Percentiles rank a stretch among this genome's conserved stretches.
These are phyloP conservation scores for Fusarium lyarnte DNA, from an alignment of 2,329 filamentous ascomycete species.

Conservation along the genomic window DNA sequence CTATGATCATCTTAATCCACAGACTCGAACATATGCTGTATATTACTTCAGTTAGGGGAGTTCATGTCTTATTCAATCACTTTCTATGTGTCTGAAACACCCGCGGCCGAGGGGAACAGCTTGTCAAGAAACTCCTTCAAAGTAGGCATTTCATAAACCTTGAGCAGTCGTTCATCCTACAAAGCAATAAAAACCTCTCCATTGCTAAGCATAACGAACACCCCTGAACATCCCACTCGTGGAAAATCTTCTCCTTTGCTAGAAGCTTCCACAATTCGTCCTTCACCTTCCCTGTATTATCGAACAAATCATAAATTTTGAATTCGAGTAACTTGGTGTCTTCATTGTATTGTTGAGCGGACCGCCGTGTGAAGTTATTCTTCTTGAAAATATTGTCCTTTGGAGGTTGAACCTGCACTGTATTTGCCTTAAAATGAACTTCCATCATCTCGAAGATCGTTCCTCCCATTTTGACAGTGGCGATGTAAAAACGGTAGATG, in stretches of 20 bases:
- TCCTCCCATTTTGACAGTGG: rapidly evolving
- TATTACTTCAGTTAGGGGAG: too few species aligned
- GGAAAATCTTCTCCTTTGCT: background rate
- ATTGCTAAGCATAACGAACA: background rate
- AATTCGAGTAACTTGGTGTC: background rate
- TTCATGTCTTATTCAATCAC: rapidly evolving
- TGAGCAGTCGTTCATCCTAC: background rate
- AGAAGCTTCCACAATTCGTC: background rate
- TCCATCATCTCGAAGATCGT: background rate
- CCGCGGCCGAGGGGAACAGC: rapidly evolving
- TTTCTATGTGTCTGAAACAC: rapidly evolving
- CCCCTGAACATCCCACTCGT: background rate
- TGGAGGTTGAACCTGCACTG: rapidly evolving
- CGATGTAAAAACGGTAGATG: rapidly evolving
- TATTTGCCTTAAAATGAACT: background rate
- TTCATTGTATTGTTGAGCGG: background rate
- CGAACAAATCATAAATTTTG: background rate
- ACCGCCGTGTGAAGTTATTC: rapidly evolving
- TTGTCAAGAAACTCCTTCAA: background rate
- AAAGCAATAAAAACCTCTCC: background rate
- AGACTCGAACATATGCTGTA: too few species aligned
- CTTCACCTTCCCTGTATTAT: background rate
- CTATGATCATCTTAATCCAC: too few species aligned
- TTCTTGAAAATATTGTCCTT: background rate
- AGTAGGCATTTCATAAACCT: background rate